Base-by-base conservation (phyloP, 2,329 filamentous ascomycete genomes). In the Chaetomium strumarium region DNA sequence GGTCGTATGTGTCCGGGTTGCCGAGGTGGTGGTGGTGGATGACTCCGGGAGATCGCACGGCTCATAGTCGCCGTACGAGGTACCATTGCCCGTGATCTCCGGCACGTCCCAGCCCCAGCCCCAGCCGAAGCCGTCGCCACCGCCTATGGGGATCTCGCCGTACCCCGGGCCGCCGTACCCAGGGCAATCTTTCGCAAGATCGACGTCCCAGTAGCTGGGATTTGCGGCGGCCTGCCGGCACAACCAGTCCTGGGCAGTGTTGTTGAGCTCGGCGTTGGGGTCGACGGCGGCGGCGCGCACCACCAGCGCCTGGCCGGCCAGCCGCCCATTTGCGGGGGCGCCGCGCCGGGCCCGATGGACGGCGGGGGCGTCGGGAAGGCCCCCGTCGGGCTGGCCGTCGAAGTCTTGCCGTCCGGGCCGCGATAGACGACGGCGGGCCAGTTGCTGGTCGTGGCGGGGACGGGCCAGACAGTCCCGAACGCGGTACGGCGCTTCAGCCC, bases 321-420 rank as follows among this genome's bases (percentile, higher is more conserved):
- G 37, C 46, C 19, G 29, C 46, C 46, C 37, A 12, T 41, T 20
- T 19, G 46, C 38, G 46, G 46, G 46, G 46, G 24, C n/a, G 37
- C 46, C 38, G 46, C 37, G 30, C 16, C 38, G 30, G 46, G 37
- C 6, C 38, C 46, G 37, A 49, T 49, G 46, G 45, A 38, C 12
- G 45, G 34, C 36, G 45, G 44, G 19, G 44, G 36, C 20, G 36
- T 38, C 20, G 45, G 45, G 45, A 47, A 47, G 34, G 45, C 34
- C 34, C 19, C 45, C 34, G 34, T 47, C 19, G 45, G 45, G 34
- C n/a, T n/a, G n/a, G 45, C 36, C 45, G 45, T 47, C 19, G 45
- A 30, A 9, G 13, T 10, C 36, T 47, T 19, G 34, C 45, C 45
- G 45, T 47, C 36, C 24, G 45, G 45, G 9, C 45, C 45, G 20